These are phyloP conservation scores for Pyrenochaeta sp. DNA, from an alignment of 2,329 filamentous ascomycete genomes.

Conservation along the genomic window DNA sequence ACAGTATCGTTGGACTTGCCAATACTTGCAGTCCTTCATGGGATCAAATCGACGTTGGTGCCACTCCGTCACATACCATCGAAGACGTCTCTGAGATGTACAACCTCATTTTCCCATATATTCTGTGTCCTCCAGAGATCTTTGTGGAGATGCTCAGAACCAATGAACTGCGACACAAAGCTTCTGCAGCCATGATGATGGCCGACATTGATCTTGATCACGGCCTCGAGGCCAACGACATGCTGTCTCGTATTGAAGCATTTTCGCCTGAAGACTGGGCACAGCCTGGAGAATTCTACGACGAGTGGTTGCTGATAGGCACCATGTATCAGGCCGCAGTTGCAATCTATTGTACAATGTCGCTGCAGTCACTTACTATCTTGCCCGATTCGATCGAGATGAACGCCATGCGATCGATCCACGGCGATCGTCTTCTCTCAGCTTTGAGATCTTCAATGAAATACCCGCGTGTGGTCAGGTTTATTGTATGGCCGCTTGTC, in stretches of 20 bases:
- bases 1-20: conserved; percentile 30
- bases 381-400: conserved; percentile 26
- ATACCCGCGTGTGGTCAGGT: conserved; percentile 14
- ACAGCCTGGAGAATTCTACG: conserved; percentile 24
- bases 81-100: conserved; percentile 28
- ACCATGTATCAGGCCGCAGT: conserved; percentile 32
- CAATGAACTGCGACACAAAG: conserved; percentile 28
- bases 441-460: conserved; percentile 15
- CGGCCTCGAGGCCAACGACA: conserved; percentile 24
- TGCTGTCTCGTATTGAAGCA: conserved; percentile 26
- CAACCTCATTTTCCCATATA: conserved; percentile 36
- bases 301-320: conserved; percentile 34
- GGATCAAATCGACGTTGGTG: conserved; percentile 33
- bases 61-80: conserved; percentile 14
- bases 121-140: conserved; percentile 31
- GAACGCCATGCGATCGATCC: conserved; percentile 17
- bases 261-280: conserved; percentile 38
- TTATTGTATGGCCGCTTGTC: conserved; percentile 33
- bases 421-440: conserved; percentile 20
- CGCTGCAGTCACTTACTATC: conserved; percentile 29
- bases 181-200: conserved; percentile 8
- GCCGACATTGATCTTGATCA: conserved; percentile 14
- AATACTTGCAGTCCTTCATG: conserved; percentile 36
- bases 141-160: conserved; percentile 35
- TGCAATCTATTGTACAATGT: conserved; percentile 38